Conservation (phyloP, 1,284 basidiomycete genomes). For the Heliocybe sulcata region DNA sequence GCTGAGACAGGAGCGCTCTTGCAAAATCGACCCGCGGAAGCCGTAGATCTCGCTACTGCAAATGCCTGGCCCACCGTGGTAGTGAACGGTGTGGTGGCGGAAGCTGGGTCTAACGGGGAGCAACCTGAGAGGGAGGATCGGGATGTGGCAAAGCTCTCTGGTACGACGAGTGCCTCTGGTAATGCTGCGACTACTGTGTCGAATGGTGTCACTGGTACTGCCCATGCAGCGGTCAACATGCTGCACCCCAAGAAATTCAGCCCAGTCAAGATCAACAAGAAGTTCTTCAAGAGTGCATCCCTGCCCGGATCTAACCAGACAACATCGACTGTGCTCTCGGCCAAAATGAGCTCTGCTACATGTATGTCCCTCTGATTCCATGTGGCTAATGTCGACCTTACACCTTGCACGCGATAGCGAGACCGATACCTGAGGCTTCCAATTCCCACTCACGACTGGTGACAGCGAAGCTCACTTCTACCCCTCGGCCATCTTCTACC, state of each 20-base stretch:
- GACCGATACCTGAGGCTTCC: slow-evolving; percentile 46
- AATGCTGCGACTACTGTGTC: slow-evolving; percentile 7
- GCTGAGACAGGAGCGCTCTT: slow-evolving; percentile 33
- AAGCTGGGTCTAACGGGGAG: slow-evolving; percentile 10
- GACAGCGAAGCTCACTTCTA: slow-evolving; percentile 77
- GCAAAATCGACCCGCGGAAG: slow-evolving; percentile 18
- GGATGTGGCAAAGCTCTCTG: background rate
- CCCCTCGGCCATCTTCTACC: slow-evolving; percentile 43
- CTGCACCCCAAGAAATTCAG: slow-evolving; percentile 80
- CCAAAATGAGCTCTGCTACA: slow-evolving; percentile 42
- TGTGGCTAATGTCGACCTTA: slow-evolving; percentile 8
- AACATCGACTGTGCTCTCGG: slow-evolving; percentile 27
- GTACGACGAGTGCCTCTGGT: background rate
- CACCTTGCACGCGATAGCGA: slow-evolving; percentile 29
- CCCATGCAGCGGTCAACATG: slow-evolving; percentile 12
- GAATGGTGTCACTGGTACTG: background rate
- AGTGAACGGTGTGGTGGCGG: slow-evolving; percentile 11
- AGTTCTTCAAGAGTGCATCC: slow-evolving; percentile 78
- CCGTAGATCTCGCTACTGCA: slow-evolving; percentile 6
- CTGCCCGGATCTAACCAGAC: slow-evolving; percentile 32
- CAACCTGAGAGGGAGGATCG: slow-evolving; percentile 9
- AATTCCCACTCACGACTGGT: slow-evolving; percentile 70
- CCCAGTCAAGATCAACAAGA: slow-evolving; percentile 88
- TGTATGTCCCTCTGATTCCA: slow-evolving; percentile 32
- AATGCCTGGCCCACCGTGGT: slow-evolving; percentile 8